phyloP scores from a whole-genome alignment of 129 eudicot species.

The Arctium minus region DNA sequence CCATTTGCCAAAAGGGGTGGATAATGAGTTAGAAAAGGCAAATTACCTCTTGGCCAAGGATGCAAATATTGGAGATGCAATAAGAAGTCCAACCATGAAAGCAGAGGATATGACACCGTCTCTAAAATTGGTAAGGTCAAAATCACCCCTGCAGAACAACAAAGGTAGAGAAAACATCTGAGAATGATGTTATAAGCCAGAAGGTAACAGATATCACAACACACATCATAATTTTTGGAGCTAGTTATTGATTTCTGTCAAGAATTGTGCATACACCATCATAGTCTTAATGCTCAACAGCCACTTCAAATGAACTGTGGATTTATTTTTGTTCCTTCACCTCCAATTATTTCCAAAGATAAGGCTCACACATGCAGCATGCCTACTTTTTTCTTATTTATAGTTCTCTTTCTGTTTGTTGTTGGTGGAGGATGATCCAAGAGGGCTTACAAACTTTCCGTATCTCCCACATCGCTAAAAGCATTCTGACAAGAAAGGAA shows the following conservation, averaged over 20 bases:
- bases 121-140: constrained; percentile 67
- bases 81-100: constrained; percentile 93
- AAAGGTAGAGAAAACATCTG: background rate
- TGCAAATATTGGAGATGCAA: constrained; percentile 95
- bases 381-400: background rate
- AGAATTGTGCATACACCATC: background rate
- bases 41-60: constrained; percentile 79
- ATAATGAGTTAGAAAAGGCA: constrained; percentile 2
- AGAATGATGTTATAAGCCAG: constrained; percentile 8
- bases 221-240: background rate
- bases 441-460: background rate
- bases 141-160: constrained; percentile 63
- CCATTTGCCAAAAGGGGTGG: background rate
- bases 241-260: background rate
- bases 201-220: background rate
- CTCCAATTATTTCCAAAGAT: background rate
- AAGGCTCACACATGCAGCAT: background rate
- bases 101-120: constrained; percentile 96
- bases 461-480: background rate
- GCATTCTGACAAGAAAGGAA: background rate
- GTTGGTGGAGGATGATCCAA: background rate
- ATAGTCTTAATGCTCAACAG: background rate
- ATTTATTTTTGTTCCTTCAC: background rate
- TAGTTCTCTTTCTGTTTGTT: background rate
- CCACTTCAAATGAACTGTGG: background rate